Evolutionary conservation across 768 basidiomycete species (phyloP).

Genomic region (Mycena sanguinolenta): DNA sequence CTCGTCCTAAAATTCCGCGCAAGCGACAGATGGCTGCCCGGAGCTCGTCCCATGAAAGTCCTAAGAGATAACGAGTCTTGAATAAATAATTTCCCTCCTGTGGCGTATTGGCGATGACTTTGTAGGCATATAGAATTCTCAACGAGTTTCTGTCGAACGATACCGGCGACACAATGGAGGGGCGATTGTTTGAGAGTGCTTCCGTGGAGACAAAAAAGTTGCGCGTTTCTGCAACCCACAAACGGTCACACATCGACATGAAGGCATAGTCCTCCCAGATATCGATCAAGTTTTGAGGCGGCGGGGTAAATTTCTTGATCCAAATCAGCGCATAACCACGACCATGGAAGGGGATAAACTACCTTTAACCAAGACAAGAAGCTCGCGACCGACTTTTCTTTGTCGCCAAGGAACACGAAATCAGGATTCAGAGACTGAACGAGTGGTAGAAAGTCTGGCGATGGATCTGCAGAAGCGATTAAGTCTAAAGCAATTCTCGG

Average conservation of each 20-base stretch:
- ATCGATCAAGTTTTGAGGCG: neutral
- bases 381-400: too few relatives aligned
- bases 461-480: too few relatives aligned
- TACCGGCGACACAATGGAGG: neutral
- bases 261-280: too few relatives aligned
- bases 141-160: too few relatives aligned
- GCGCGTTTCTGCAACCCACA: too few relatives aligned
- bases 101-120: neutral
- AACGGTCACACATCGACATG: constrained; percentile 1
- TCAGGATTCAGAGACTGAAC: too few relatives aligned
- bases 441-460: too few relatives aligned
- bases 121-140: neutral
- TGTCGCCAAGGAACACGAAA: too few relatives aligned
- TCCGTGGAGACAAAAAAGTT: neutral
- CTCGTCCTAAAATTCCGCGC: neutral
- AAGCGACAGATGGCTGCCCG: constrained; percentile 1
- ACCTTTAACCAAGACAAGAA: too few relatives aligned
- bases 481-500: too few relatives aligned
- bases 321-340: neutral
- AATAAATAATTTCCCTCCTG: neutral
- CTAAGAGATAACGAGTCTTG: constrained; percentile 2
- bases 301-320: neutral
- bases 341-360: too few relatives aligned
- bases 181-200: neutral
- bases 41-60: constrained; percentile 3